phyloP scores from a whole-genome alignment of 305 asterid species.

The Fraxinus angustifolia region DNA sequence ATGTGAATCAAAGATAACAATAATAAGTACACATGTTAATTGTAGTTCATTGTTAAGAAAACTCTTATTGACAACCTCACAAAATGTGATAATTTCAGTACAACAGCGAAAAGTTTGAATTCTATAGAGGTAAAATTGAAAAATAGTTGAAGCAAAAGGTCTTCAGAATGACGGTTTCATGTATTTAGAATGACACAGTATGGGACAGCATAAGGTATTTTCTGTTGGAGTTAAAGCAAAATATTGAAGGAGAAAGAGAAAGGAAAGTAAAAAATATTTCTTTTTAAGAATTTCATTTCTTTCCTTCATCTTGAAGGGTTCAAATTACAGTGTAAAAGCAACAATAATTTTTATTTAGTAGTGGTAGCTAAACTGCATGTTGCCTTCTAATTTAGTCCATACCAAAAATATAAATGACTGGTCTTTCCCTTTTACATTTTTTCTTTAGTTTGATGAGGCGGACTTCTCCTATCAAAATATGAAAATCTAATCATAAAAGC shows the following conservation, averaged over 20 bases:
- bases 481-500: neutral
- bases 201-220: neutral
- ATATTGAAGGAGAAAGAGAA: neutral
- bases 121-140: neutral
- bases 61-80: neutral
- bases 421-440: neutral
- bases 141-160: neutral
- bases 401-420: neutral
- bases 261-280: neutral
- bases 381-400: neutral
- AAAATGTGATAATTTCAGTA: neutral
- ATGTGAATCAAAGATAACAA: neutral
- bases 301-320: neutral
- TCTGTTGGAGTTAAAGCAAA: neutral
- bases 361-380: neutral
- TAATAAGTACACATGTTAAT: neutral
- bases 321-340: neutral
- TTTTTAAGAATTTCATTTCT: neutral
- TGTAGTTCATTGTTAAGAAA: slow-evolving; percentile 12
- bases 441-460: neutral
- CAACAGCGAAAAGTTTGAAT: neutral
- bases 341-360: neutral
- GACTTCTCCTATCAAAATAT: neutral
- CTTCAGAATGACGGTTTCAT: neutral
- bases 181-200: neutral